Conservation (phyloP, 2,329 filamentous ascomycete genomes). For the Leptographium flavum region DNA sequence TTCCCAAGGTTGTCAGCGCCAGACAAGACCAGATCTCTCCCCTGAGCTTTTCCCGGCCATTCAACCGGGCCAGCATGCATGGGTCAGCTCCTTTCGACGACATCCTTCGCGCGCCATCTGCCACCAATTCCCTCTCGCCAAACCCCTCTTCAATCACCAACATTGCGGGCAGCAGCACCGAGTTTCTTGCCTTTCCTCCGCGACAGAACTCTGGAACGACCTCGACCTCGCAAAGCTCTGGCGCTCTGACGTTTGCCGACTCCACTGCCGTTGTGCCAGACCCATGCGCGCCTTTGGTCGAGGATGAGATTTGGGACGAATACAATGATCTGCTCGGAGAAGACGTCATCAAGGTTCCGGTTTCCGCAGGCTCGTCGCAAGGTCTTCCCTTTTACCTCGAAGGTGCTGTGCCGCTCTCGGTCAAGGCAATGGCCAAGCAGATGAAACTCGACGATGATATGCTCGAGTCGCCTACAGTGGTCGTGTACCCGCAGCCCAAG, state of each 20-base stretch:
- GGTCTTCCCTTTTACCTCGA: conserved; percentile 39
- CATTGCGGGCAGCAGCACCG: conserved; percentile 26
- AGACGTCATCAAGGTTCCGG: conserved; percentile 35
- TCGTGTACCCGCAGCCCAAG: conserved; percentile 15
- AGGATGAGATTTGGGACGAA: conserved; percentile 90
- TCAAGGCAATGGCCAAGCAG: conserved; percentile 5
- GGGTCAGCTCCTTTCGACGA: conserved; percentile 16
- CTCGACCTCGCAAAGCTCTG: conserved; percentile 54
- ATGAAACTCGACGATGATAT: conserved; percentile 13
- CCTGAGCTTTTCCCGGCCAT: conserved; percentile 77
- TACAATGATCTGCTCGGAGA: conserved; percentile 73
- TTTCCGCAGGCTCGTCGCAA: conserved; percentile 40
- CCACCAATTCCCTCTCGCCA: conserved; percentile 15
- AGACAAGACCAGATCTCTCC: conserved; percentile 53
- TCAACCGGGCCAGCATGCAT: conserved; percentile 42
- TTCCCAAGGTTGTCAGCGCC: conserved; percentile 65
- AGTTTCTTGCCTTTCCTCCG: conserved; percentile 63
- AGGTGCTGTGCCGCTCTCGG: conserved; percentile 15
- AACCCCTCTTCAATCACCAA: conserved; percentile 25
- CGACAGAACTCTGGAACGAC: conserved; percentile 57
- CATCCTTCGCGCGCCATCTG: conserved; percentile 18
- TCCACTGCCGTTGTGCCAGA: conserved; percentile 54
- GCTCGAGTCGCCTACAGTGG: conserved; percentile 34
- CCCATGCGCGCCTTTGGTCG: conserved; percentile 46
- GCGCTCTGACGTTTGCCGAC: conserved; percentile 41